Base-by-base conservation (phyloP, 352 stramenopile species). In the Aphanomyces euteiches region DNA sequence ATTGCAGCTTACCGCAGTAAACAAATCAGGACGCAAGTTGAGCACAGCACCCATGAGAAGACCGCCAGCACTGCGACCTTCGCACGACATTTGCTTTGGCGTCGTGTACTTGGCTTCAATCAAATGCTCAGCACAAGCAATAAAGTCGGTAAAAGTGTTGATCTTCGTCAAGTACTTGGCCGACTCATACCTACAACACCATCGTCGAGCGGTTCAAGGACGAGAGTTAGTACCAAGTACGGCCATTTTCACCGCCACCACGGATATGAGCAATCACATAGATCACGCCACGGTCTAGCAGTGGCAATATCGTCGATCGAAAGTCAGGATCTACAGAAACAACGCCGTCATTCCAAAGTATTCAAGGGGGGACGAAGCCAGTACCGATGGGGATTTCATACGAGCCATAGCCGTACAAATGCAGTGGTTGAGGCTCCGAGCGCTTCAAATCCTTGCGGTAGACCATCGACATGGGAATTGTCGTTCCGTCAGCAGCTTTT, bases 131-230 rank as follows among this genome's bases (percentile, higher is more conserved):
- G 90, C 93, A 61, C 88, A 97, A 47, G 80, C 82, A 61, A 96
- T 90, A 56, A 98, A 98, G 76, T 98, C 97, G 73, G 95, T 90
- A 76, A 99, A 99, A n/a, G 97, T 99, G 79, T 99, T 99, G 69
- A 93, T 90, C 83, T 99, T 99, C 57, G 85, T 92, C 64, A 98
- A 86, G 78, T 98, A 98, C 78, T 99, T 99, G 67, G 90, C 95
- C 67, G 87, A 84, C 71, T 98, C 85, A 69, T 93, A 83, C 54
- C 54, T 61, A 61, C 17, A 37, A 19, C 15, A 58, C 21, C 7
- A 58, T 1, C 7, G 7, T 36, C 17, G 13, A 58, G 21, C 15
- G 15, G 13, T n/a, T 19, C 1, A 12, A 19, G 50, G 15, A 58
- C 36, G 50, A 19, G 7, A 12, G 50, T 1, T 58, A 36, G 73